Base-by-base conservation (phyloP, 352 stramenopile genomes). In the Pythium utonaiense region DNA sequence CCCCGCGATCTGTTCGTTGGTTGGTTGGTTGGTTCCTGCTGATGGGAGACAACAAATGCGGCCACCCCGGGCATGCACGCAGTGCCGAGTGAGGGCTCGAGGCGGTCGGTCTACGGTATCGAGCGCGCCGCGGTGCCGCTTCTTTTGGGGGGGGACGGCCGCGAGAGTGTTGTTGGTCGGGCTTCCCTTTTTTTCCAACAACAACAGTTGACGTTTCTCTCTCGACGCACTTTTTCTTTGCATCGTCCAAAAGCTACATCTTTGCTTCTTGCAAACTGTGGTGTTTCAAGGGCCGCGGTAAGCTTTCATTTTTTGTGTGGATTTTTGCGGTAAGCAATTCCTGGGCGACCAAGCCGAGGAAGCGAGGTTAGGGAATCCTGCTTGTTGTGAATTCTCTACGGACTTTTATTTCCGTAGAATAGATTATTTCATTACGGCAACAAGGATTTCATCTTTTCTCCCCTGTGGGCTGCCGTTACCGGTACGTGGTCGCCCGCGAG, bases 171-270 rank as follows among this genome's bases (percentile, higher is more conserved):
- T 25, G n/a, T 57, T 57, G 21, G 51, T 47, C 19, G 12, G 17
- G 21, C 60, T 59, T 38, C 51, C 45, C 57, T 53, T 52, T 34
- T 34, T 55, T 56, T 59, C 42, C 31, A 42, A 36, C 41, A 44
- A 38, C 41, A 44, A 38, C 25, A 62, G 61, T 62, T 62, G 61
- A 62, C 53, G 61, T 67, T 67, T 67, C 61, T 57, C 28, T 57
- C 28, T 53, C 47, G 25, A 21, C 21, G 36, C 8, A 48, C 44
- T 47, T 45, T 67, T 53, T 67, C 22, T 62, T n/a, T 49, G 14
- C 25, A 44, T 42, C 34, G 40, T 47, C 54, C 25, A 59, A 38
- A 63, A 50, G 31, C 40, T 28, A 6, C 38, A 45, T 60, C 53
- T 47, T 42, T 13, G 38, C n/a, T 4, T 44, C 16, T 30, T 6